Evolutionary conservation across 1,284 basidiomycete species (phyloP), one percentile per base, ranked within the genome.

Genomic region (Apiotrichum sp.): DNA sequence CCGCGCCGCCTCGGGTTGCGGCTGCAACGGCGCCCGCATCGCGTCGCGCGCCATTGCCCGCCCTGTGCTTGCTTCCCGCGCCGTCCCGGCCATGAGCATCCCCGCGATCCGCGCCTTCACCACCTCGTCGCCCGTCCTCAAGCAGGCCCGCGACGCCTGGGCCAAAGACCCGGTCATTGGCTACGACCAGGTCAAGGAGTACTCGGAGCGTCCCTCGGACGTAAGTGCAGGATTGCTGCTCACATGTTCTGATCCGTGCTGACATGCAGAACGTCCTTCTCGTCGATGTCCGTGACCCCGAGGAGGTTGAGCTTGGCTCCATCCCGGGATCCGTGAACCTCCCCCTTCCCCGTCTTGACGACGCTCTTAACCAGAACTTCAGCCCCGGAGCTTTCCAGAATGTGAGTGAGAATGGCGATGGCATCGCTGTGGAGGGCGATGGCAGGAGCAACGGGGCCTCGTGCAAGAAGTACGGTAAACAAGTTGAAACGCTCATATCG

Each of bases 301-400:
- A 91, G 63, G 96, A 98, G 75, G 89, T 93, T 38, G 82, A 87
- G 3, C 89, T 95, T 73, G 95, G 96, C 33, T 88, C 88, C 70
- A 97, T 99, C 67, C 96, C 96, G 3, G 93, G 90, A 10, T 84
- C 93, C 5, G 92, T 98, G 67, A 93, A 95, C 73, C 78, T 99
- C 11, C 95, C 96, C 6, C 83, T 98, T 29, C 88, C 89, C 4
- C 81, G 82, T 22, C 82, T 98, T 52, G 78, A 84, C 42, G 82
- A 81, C 46, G 85, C 90, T 6, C 76, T 98, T 48, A 79, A 84
- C 40, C 40, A 58, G 22, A 61, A 64, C 63, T 77, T 88, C 55
- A 74, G 80, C 49, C 76, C 81, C 2, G 80, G 80, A 14, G 78
- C 79, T 22, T 93, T 91, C 78, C 79, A 82, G 79, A 58, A 83